phyloP scores from a whole-genome alignment of 1,284 basidiomycete species.

The Fomes fomentarius region DNA sequence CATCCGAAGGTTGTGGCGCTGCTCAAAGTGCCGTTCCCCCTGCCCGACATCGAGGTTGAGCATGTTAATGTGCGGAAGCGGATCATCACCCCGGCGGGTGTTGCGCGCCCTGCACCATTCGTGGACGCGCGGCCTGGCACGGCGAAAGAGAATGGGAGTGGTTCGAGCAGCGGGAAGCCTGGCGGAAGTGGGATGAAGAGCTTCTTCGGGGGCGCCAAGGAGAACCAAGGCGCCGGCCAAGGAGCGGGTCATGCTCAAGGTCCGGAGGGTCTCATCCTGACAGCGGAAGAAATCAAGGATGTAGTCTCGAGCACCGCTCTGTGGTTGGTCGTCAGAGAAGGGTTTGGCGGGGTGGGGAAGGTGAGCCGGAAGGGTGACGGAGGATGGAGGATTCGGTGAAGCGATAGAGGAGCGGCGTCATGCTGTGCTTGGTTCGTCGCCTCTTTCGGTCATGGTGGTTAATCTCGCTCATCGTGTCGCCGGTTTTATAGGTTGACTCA shows the following conservation, averaged over 20 bases:
- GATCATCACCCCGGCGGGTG: conserved; percentile 45
- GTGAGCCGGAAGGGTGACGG: conserved; percentile 79
- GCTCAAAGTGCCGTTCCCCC: conserved; percentile 86
- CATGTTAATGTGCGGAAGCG: conserved; percentile 54
- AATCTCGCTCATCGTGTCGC: too few relatives aligned
- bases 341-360: conserved; percentile 87
- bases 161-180: conserved; percentile 9
- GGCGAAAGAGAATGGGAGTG: conserved; percentile 10
- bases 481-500: too few relatives aligned
- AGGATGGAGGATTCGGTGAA: conserved; percentile 49
- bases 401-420: neutral
- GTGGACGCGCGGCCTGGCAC: conserved; percentile 13
- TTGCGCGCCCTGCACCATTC: conserved; percentile 39
- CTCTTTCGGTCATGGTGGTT: too few relatives aligned
- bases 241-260: conserved; percentile 9
- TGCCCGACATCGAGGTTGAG: conserved; percentile 78
- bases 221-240: conserved; percentile 8
- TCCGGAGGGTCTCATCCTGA: conserved; percentile 53
- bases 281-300: conserved; percentile 94
- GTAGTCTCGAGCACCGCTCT: conserved; percentile 86
- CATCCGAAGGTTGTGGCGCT: conserved; percentile 95
- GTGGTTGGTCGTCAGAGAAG: conserved; percentile 93
- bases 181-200: conserved; percentile 13
- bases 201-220: conserved; percentile 17
- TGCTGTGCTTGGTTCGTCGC: neutral